Evolutionary conservation across 176 grass and related monocot species (phyloP).

Genomic region (Triticum dicoccoides): DNA sequence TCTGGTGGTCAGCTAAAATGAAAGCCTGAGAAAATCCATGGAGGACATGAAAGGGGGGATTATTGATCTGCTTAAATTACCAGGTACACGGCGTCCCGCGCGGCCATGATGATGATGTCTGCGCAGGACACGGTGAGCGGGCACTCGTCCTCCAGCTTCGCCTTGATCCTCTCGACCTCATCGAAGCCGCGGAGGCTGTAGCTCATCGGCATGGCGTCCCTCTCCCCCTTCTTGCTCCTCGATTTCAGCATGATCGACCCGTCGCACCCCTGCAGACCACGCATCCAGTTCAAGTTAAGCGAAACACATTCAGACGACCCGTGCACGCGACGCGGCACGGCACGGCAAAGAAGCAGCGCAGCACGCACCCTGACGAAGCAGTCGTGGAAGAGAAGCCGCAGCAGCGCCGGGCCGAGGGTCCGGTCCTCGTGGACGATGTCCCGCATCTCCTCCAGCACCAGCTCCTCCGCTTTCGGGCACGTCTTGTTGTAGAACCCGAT

Average conservation of each 20-base stretch:
- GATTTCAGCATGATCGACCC: slow-evolving; percentile 53
- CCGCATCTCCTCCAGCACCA: slow-evolving; percentile 51
- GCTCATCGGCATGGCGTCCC: slow-evolving; percentile 25
- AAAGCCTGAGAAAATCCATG: background rate
- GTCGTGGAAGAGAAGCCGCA: slow-evolving; percentile 61
- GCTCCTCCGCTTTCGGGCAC: slow-evolving; percentile 47
- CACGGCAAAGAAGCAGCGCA: background rate
- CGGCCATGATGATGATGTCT: slow-evolving; percentile 61
- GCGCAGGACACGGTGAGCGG: slow-evolving; percentile 59
- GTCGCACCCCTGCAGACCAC: slow-evolving; percentile 43
- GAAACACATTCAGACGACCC: background rate
- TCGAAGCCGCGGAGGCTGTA: slow-evolving; percentile 46
- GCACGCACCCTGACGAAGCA: slow-evolving; percentile 50
- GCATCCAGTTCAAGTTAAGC: background rate
- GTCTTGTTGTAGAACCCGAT: slow-evolving; percentile 46
- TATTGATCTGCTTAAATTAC: slow-evolving; percentile 16
- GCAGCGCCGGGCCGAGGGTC: slow-evolving; percentile 46
- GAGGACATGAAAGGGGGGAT: background rate
- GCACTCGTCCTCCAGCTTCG: slow-evolving; percentile 53
- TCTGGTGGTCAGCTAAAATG: background rate
- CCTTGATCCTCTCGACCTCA: slow-evolving; percentile 51
- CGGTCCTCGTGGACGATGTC: slow-evolving; percentile 10
- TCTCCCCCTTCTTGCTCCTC: slow-evolving; percentile 12
- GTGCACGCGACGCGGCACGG: background rate
- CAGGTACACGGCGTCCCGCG: slow-evolving; percentile 54